phyloP scores from a whole-genome alignment of 2,329 filamentous ascomycete species.

The Cladorrhinum sp. region DNA sequence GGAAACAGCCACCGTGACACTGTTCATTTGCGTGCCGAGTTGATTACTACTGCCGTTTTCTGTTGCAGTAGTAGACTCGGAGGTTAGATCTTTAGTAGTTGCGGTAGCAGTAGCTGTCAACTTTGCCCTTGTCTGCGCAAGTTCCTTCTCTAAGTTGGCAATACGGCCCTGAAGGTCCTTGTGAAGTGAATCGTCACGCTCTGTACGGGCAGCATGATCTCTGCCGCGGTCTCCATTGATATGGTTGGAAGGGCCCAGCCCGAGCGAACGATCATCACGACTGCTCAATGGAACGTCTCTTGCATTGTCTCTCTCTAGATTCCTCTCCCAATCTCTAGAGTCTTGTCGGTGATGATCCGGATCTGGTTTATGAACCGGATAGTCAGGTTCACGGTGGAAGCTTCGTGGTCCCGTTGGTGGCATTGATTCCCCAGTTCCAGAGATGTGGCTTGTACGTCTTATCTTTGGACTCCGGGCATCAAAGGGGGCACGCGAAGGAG shows the following conservation, averaged over 20 bases:
- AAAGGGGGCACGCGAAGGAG: slow-evolving; percentile 10
- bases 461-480: slow-evolving; percentile 8
- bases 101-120: not conserved
- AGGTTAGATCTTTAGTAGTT: not conserved
- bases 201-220: not conserved
- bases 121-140: slow-evolving; percentile 13
- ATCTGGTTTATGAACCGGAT: not conserved
- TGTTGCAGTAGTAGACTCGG: not conserved
- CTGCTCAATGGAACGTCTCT: not conserved
- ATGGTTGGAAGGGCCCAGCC: not conserved
- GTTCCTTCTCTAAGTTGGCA: slow-evolving; percentile 11
- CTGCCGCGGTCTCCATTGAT: slow-evolving; percentile 5
- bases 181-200: not conserved
- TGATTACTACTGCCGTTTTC: not conserved
- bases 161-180: slow-evolving; percentile 7
- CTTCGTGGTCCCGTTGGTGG: not conserved
- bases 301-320: not conserved
- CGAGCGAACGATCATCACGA: not conserved
- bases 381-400: not conserved
- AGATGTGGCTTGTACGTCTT: slow-evolving; percentile 1
- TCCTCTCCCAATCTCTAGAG: not conserved
- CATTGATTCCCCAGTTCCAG: not conserved
- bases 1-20: slow-evolving; percentile 11
- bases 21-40: slow-evolving; percentile 1
- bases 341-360: not conserved